phyloP scores from a whole-genome alignment of 177 flowering plant species.

The Telopea speciosissima region DNA sequence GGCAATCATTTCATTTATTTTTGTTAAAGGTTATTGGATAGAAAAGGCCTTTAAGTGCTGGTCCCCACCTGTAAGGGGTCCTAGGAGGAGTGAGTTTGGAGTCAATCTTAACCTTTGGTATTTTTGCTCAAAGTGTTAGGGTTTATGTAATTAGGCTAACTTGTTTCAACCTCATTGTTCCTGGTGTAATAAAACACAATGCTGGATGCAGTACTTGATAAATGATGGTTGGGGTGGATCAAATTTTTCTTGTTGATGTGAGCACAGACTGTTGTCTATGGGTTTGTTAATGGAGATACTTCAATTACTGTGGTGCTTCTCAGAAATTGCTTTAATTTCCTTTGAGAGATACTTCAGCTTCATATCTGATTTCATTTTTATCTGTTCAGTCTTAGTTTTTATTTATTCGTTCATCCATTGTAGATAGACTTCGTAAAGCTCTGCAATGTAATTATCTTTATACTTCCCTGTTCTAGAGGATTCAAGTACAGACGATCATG shows the following conservation, averaged over 20 bases:
- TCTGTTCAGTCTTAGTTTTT: neutral
- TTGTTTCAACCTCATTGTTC: neutral
- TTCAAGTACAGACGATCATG: constrained; percentile 46
- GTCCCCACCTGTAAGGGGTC: no score
- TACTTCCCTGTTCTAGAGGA: constrained; percentile 37
- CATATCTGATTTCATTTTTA: neutral
- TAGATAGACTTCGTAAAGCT: neutral
- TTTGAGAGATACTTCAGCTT: neutral
- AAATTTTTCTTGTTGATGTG: neutral
- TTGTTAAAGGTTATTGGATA: no score
- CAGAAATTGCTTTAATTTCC: neutral
- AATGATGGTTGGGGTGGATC: neutral
- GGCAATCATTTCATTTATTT: no score
- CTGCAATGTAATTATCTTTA: neutral
- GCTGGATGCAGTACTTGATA: neutral
- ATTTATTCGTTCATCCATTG: neutral
- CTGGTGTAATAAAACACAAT: neutral
- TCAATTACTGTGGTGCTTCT: neutral
- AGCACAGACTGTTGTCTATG: no score
- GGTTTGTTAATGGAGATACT: neutral
- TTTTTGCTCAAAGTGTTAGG: no score
- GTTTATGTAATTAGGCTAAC: neutral
- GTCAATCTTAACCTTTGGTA: no score
- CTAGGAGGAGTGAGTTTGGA: no score
- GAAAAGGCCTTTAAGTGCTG: no score